These are phyloP conservation scores for Penicillium verrucosum DNA, from an alignment of 2,329 filamentous ascomycete species.

Conservation along the genomic window DNA sequence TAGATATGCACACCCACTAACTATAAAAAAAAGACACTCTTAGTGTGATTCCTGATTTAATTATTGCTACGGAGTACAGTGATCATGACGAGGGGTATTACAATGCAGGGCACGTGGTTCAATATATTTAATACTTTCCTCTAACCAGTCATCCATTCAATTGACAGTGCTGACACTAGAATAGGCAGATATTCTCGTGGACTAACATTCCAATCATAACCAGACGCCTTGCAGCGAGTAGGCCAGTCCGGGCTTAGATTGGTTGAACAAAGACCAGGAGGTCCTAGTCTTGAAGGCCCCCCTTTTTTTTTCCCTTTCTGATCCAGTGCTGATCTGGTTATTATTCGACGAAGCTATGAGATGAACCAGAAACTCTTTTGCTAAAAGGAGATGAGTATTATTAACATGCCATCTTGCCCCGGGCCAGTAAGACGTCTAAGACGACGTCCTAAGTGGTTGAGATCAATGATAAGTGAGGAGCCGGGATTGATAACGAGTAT, in stretches of 20 bases:
- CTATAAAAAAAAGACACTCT: not conserved
- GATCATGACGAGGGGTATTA: not conserved
- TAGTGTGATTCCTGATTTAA: not conserved
- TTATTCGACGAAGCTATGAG: not conserved
- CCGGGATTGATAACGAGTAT: not conserved
- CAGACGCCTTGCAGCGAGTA: constrained; percentile 21
- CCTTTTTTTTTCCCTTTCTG: constrained; percentile 1
- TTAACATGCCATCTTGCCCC: constrained; percentile 18
- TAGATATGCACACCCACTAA: not conserved
- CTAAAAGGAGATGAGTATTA: constrained; percentile 15
- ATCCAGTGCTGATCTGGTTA: not conserved
- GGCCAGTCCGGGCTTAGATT: constrained; percentile 11
- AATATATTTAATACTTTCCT: constrained; percentile 9
- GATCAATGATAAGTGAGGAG: constrained; percentile 1
- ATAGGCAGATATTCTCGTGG: constrained; percentile 15
- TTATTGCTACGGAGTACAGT: not conserved
- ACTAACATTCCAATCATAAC: constrained; percentile 24
- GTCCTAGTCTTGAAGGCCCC: constrained; percentile 1
- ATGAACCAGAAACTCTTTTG: not conserved
- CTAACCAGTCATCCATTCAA: constrained; percentile 6
- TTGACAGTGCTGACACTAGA: not conserved
- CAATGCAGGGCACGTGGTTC: constrained; percentile 9
- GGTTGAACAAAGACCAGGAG: constrained; percentile 8
- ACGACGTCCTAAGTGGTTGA: not conserved
- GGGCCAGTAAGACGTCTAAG: constrained; percentile 11